Base-by-base conservation (phyloP, 1,139 yeast species). In the Lizanozyma gosingica region DNA sequence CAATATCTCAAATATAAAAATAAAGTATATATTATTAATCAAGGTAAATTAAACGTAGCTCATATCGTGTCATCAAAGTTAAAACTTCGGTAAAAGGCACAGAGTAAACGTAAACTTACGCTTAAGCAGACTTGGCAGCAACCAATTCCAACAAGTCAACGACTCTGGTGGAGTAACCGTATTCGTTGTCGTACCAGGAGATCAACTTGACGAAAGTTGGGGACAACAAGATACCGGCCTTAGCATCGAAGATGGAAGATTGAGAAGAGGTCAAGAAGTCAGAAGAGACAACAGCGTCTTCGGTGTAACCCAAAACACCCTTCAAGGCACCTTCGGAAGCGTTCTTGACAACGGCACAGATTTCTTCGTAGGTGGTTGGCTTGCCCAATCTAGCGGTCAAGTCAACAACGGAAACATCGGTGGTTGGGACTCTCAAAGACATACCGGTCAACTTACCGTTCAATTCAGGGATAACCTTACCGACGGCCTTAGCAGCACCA, bases 401-500 rank as follows among this genome's bases (percentile, higher is more conserved):
- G 66, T 79, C 85, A 52, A 79, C 84, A 50, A 83, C 88, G 52
- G 94, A 83, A 47, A 83, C 94, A 63, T 83, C 92, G 58, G 74
- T 76, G 65, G 94, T 84, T 64, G 94, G 94, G 51, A 83, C 92
- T 73, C 94, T 83, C 69, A 83, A 74, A 48, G 94, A 77, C 78
- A 84, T 76, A 75, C 94, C 94, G 55, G 94, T 84, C 65, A 83
- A 80, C 75, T 83, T 84, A 62, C 94, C 94, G 73, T 81, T 80
- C 62, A 83, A 81, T 63, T 78, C 80, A 57, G 94, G 94, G 58
- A 84, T 83, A 61, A 84, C 94, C 77, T 82, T 83, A 67, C 92
- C 94, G 57, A 83, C 94, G 56, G 92, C 92, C 79, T 83, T 83
- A 62, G 94, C 94, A 62, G 94, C 94, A 77, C 94, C 94, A 53